Evolutionary conservation across 768 basidiomycete genomes (phyloP).

Genomic region (Tricholoma saponaceum): DNA sequence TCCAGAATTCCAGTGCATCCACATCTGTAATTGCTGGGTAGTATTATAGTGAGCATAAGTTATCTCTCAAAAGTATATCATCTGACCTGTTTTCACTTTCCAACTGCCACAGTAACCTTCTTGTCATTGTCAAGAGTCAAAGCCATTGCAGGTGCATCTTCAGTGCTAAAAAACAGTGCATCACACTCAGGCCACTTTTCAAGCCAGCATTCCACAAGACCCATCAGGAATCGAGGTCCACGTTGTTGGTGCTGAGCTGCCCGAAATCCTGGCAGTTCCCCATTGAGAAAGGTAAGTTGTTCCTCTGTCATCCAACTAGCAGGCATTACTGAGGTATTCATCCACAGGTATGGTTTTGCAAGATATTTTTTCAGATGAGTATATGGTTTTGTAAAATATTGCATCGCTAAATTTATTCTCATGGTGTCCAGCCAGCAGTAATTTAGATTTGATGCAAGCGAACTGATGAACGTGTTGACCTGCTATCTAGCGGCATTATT

Average conservation of each 20-base stretch:
- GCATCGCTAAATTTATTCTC: too few species aligned
- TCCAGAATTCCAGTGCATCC: background rate
- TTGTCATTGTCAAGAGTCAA: background rate
- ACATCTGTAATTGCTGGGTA: background rate
- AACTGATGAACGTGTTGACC: background rate
- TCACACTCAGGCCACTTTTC: background rate
- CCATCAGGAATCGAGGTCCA: background rate
- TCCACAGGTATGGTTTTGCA: background rate
- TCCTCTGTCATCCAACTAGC: background rate
- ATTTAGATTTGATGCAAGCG: background rate
- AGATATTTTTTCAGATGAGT: background rate
- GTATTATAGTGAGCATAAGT: background rate
- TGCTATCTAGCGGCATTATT: background rate
- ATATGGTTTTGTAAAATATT: background rate
- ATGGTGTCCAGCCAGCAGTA: too few species aligned
- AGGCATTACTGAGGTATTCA: background rate
- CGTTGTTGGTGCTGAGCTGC: background rate
- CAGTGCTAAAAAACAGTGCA: background rate
- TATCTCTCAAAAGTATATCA: too few species aligned
- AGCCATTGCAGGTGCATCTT: background rate
- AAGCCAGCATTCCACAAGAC: background rate
- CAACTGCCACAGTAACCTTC: background rate
- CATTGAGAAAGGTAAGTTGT: background rate
- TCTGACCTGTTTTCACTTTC: background rate
- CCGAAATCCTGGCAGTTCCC: background rate